phyloP scores from a whole-genome alignment of 768 basidiomycete species.

The Suillus cothurnatus region DNA sequence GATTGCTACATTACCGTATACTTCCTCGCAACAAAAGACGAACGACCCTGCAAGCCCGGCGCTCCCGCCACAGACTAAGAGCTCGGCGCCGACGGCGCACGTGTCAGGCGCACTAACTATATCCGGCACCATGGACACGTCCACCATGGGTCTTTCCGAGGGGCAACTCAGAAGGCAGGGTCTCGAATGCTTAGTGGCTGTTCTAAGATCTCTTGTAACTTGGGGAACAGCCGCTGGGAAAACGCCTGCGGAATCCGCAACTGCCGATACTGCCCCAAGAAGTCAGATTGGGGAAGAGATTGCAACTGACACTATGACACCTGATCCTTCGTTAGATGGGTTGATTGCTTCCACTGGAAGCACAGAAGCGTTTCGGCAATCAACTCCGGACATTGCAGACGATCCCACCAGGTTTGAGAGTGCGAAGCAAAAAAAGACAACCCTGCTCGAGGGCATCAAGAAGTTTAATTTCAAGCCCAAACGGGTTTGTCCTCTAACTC shows the following conservation, averaged over 20 bases:
- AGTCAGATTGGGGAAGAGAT: conserved; percentile 57
- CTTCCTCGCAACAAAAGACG: conserved; percentile 48
- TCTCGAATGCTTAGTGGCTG: conserved; percentile 91
- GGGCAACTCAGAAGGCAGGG: conserved; percentile 84
- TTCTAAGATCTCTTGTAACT: conserved; percentile 84
- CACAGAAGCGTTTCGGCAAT: conserved; percentile 58
- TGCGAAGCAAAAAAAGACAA: conserved; percentile 96
- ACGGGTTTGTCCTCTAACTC: conserved; percentile 52
- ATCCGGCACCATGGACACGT: conserved; percentile 68
- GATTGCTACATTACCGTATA: conserved; percentile 66
- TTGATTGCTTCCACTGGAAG: conserved; percentile 50
- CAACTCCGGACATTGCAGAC: conserved; percentile 81
- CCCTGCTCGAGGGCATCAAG: conserved; percentile 90
- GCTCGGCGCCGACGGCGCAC: conserved; percentile 44
- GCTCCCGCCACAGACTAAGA: conserved; percentile 46
- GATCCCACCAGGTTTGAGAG: conserved; percentile 93
- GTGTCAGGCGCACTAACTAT: conserved; percentile 68
- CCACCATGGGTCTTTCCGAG: conserved; percentile 74
- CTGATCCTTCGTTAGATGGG: conserved; percentile 59
- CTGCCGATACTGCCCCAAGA: conserved; percentile 44
- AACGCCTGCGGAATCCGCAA: conserved; percentile 38
- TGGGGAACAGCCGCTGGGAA: conserved; percentile 73
- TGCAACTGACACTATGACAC: conserved; percentile 50
- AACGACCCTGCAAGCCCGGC: conserved; percentile 65
- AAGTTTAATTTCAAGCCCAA: conserved; percentile 99